phyloP scores from a whole-genome alignment of 805 yeast genomes.

The Metschnikowia continentalis region DNA sequence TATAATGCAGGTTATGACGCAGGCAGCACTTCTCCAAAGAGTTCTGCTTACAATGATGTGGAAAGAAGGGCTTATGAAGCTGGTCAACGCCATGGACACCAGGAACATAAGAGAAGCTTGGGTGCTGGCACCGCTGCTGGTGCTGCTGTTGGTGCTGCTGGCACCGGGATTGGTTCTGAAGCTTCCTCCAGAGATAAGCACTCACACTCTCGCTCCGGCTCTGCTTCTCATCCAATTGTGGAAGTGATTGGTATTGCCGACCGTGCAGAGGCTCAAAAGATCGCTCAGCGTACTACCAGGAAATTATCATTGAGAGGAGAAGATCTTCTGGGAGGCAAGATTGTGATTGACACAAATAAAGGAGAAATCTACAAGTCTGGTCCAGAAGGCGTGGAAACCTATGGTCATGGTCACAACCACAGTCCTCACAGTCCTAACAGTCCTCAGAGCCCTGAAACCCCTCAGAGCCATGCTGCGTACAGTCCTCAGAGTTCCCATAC shows the following conservation, averaged over 20 bases:
- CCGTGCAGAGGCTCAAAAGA: constrained; percentile 24
- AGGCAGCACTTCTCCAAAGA: not conserved
- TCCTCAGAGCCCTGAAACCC: not conserved
- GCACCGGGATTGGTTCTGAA: not conserved
- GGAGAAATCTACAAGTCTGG: constrained; percentile 26
- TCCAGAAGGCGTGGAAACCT: not conserved
- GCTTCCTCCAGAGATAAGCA: not conserved
- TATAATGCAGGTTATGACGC: constrained; percentile 7
- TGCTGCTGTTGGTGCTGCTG: not conserved
- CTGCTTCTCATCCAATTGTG: constrained; percentile 17
- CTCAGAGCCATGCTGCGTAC: not conserved
- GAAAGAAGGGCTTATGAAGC: constrained; percentile 5
- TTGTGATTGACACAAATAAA: constrained; percentile 31
- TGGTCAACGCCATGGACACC: not conserved
- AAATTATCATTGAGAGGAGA: constrained; percentile 29
- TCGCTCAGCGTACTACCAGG: constrained; percentile 31
- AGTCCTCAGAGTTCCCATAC: not conserved
- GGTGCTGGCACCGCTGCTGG: constrained; percentile 2
- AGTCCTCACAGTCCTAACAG: not conserved
- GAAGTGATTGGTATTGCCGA: constrained; percentile 36
- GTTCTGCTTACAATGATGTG: not conserved
- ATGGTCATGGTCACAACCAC: not conserved
- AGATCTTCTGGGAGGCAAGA: constrained; percentile 30
- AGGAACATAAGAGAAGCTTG: not conserved
- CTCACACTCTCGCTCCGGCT: not conserved